Evolutionary conservation across 2,329 filamentous ascomycete genomes (phyloP).

Genomic region (Thielaviopsis populi): DNA sequence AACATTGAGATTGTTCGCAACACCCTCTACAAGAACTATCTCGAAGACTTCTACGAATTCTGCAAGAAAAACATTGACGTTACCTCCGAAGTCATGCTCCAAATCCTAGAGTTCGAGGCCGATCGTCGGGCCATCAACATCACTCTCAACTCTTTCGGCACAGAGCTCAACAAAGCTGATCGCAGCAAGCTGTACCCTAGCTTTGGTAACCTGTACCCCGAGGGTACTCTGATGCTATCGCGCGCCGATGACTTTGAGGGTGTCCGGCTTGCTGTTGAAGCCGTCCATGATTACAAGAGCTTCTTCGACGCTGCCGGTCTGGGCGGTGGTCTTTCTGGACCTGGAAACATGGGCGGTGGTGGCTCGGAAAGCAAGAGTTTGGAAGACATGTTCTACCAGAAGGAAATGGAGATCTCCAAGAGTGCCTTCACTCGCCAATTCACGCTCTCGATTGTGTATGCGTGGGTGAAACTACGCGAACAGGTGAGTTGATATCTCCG

Average conservation of each 20-base stretch:
- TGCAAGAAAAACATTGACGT: slow-evolving; percentile 82
- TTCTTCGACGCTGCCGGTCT: slow-evolving; percentile 90
- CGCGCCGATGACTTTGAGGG: slow-evolving; percentile 90
- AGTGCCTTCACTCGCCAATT: slow-evolving; percentile 91
- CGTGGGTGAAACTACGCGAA: slow-evolving; percentile 93
- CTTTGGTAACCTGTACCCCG: slow-evolving; percentile 83
- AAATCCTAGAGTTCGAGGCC: slow-evolving; percentile 92
- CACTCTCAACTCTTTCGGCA: slow-evolving; percentile 95
- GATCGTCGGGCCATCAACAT: slow-evolving; percentile 97
- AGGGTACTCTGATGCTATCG: slow-evolving; percentile 88
- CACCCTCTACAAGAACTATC: slow-evolving; percentile 97
- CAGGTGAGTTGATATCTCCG: slow-evolving; percentile 49
- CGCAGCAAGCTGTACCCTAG: slow-evolving; percentile 90
- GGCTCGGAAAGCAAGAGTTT: slow-evolving; percentile 76
- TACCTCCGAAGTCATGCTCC: slow-evolving; percentile 87
- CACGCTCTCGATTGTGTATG: slow-evolving; percentile 86
- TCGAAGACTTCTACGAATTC: slow-evolving; percentile 93
- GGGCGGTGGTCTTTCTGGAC: slow-evolving; percentile 52
- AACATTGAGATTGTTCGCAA: slow-evolving; percentile 99
- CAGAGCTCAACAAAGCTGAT: slow-evolving; percentile 83
- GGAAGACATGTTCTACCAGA: slow-evolving; percentile 97
- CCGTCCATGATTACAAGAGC: slow-evolving; percentile 80
- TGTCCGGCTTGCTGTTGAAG: slow-evolving; percentile 84
- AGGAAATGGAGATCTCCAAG: slow-evolving; percentile 98
- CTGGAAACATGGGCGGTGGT: slow-evolving; percentile 72